Evolutionary conservation across 2,329 filamentous ascomycete genomes (phyloP).

Genomic region (Elsinoe ampelina): DNA sequence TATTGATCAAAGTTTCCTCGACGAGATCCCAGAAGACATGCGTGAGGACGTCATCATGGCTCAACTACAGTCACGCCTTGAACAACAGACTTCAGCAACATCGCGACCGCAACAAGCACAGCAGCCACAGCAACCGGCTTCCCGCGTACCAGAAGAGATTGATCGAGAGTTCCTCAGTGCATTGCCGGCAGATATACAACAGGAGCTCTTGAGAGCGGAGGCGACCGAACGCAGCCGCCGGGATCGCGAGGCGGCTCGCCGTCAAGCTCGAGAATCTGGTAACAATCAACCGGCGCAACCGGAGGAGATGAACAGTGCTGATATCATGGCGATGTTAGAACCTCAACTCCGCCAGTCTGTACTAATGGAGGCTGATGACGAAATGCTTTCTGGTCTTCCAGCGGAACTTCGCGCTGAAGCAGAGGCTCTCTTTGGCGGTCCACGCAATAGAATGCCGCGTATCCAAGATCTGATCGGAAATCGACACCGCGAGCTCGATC

Average conservation of each 20-base stretch:
- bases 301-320: conserved; percentile 84
- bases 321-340: conserved; percentile 83
- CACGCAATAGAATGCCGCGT: conserved; percentile 24
- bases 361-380: conserved; percentile 83
- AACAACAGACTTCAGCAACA: background rate
- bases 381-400: conserved; percentile 73
- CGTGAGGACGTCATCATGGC: conserved; percentile 92
- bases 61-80: conserved; percentile 59
- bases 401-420: conserved; percentile 81
- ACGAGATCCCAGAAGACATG: conserved; percentile 94
- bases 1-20: conserved; percentile 88
- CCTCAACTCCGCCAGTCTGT: conserved; percentile 77
- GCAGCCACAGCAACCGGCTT: conserved; percentile 58
- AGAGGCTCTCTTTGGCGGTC: conserved; percentile 54
- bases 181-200: conserved; percentile 77
- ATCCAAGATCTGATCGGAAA: conserved; percentile 9
- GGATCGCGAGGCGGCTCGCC: conserved; percentile 70
- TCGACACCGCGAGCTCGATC: conserved; percentile 13
- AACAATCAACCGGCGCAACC: conserved; percentile 43
- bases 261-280: conserved; percentile 48
- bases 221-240: conserved; percentile 78
- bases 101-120: conserved; percentile 50
- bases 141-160: conserved; percentile 56
- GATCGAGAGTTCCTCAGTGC: conserved; percentile 92
- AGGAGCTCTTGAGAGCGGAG: conserved; percentile 87